Evolutionary conservation across 495 filamentous ascomycete species (phyloP).

Genomic region (Trichoderma parareesei): DNA sequence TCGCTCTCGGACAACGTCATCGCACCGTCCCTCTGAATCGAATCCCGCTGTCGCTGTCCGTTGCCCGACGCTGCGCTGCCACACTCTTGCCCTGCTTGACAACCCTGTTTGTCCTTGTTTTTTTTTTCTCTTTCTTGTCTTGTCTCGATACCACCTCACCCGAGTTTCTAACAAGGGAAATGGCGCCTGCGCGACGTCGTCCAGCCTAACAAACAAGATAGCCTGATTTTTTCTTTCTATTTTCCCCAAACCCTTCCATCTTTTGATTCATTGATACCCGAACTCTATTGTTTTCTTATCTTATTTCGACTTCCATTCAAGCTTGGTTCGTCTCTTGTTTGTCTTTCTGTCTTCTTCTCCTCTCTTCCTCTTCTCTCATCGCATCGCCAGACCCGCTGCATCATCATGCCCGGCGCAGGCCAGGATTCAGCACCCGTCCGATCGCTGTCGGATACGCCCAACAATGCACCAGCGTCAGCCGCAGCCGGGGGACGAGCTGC

Average conservation of each 20-base stretch:
- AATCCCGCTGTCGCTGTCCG: not conserved
- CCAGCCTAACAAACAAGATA: not conserved
- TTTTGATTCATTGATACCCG: too few species aligned
- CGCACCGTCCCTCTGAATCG: not conserved
- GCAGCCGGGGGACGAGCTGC: not conserved
- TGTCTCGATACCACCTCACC: not conserved
- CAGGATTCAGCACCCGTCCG: not conserved
- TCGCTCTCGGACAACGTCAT: slow-evolving; percentile 2
- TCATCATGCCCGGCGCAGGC: not conserved
- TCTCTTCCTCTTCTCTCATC: not conserved
- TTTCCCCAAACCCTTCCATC: not conserved
- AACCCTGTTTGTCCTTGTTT: not conserved
- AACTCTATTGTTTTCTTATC: not conserved
- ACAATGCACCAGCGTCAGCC: not conserved
- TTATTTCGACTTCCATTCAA: not conserved
- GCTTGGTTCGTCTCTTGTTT: too few species aligned
- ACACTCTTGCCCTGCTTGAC: not conserved
- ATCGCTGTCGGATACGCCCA: not conserved
- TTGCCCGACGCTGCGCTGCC: not conserved
- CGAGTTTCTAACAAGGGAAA: not conserved
- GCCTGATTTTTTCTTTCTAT: not conserved
- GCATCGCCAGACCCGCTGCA: not conserved
- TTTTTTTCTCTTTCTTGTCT: not conserved
- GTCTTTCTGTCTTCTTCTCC: not conserved
- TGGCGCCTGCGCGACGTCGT: not conserved